A percentile compares a stretch with the other conserved stretches of the same genome.
Conservation (phyloP, 2,329 filamentous ascomycete species). For the Colletotrichum destructivum region DNA sequence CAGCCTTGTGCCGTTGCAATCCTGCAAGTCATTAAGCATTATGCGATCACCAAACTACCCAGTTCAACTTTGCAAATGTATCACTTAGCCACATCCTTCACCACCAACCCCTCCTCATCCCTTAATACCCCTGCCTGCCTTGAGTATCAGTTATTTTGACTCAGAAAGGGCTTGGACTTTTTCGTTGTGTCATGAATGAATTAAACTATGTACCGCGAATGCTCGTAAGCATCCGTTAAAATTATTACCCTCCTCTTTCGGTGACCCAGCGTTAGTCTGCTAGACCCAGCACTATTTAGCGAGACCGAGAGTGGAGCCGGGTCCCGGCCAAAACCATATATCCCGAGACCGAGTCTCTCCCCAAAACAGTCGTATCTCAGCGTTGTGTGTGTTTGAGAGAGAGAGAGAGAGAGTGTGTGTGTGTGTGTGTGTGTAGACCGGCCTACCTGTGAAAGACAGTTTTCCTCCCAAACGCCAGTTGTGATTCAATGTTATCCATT, state of each 20-base stretch:
- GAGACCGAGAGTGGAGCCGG: conserved; percentile 4
- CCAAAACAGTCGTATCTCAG: conserved; percentile 11
- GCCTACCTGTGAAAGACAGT: conserved; percentile 27
- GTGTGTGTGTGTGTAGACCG: neutral
- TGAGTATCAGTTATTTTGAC: neutral
- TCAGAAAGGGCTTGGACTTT: neutral
- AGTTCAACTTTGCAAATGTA: too few relatives aligned
- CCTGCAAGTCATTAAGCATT: neutral
- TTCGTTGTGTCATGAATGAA: conserved; percentile 25
- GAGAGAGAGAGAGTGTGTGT: too few relatives aligned
- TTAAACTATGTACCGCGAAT: conserved; percentile 34
- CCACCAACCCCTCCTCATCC: neutral
- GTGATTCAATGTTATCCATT: conserved; percentile 22
- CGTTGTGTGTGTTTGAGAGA: neutral
- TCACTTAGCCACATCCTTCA: neutral
- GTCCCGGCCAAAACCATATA: too few relatives aligned
- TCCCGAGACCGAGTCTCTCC: too few relatives aligned
- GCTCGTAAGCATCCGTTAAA: conserved; percentile 18
- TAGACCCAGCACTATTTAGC: neutral
- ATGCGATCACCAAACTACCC: neutral
- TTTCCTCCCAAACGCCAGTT: conserved; percentile 34
- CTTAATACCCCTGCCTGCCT: neutral
- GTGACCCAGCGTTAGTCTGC: neutral
- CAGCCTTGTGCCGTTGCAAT: neutral
- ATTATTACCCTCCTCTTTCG: conserved; percentile 23